Evolutionary conservation across 768 basidiomycete genomes (phyloP).

Genomic region (Boletus subcaerulescens): DNA sequence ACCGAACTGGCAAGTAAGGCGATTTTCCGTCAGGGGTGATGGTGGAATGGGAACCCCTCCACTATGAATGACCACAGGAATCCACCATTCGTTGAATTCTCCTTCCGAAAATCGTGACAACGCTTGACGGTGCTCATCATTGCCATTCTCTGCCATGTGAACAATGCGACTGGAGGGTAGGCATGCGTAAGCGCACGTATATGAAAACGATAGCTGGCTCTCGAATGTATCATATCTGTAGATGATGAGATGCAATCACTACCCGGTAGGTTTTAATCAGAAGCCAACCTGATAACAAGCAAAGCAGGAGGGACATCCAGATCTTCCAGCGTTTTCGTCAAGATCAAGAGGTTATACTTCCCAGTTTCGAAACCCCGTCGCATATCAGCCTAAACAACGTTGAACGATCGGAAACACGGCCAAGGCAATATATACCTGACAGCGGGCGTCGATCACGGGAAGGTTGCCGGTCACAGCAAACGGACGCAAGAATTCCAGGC

Average conservation of each 20-base stretch:
- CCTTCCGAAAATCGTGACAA: slow-evolving; percentile 43
- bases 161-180: slow-evolving; percentile 52
- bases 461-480: slow-evolving; percentile 43
- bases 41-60: slow-evolving; percentile 44
- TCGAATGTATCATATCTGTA: slow-evolving; percentile 46
- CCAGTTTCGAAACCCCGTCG: slow-evolving; percentile 52
- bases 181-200: slow-evolving; percentile 46
- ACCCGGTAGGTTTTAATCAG: not conserved
- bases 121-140: slow-evolving; percentile 52
- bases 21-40: slow-evolving; percentile 37
- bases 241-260: slow-evolving; percentile 9
- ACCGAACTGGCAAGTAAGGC: slow-evolving; percentile 44
- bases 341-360: slow-evolving; percentile 60
- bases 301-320: slow-evolving; percentile 55
- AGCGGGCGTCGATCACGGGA: slow-evolving; percentile 29
- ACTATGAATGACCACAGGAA: slow-evolving; percentile 38
- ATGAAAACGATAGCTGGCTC: slow-evolving; percentile 59
- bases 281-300: slow-evolving; percentile 58
- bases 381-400: slow-evolving; percentile 41
- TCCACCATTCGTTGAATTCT: slow-evolving; percentile 49
- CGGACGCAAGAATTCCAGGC: slow-evolving; percentile 54
- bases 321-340: slow-evolving; percentile 58
- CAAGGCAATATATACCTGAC: slow-evolving; percentile 30
- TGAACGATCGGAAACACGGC: slow-evolving; percentile 2
- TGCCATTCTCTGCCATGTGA: slow-evolving; percentile 60